A percentile compares a stretch with the other conserved stretches of the same genome.
Conservation (phyloP, 2,329 filamentous ascomycete genomes). For the Plenodomus tracheiphilus region DNA sequence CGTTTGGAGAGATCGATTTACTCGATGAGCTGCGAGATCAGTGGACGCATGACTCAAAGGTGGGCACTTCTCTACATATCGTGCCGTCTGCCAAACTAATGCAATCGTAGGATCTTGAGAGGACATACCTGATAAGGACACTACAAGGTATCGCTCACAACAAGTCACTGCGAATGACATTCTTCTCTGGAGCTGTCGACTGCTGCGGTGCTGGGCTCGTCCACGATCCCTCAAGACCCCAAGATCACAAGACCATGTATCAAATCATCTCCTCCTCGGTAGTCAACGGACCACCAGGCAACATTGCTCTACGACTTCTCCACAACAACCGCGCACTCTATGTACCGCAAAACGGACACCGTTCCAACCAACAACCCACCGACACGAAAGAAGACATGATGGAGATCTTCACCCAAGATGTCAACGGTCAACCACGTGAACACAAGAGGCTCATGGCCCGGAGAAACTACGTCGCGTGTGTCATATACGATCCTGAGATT, state of each 20-base stretch:
- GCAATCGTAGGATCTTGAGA: slow-evolving; percentile 72
- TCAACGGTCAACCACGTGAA: slow-evolving; percentile 79
- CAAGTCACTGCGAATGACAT: slow-evolving; percentile 95
- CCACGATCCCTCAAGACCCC: slow-evolving; percentile 88
- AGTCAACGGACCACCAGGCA: slow-evolving; percentile 82
- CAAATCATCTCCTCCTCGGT: slow-evolving; percentile 93
- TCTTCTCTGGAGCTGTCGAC: slow-evolving; percentile 91
- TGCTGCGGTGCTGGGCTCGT: slow-evolving; percentile 89
- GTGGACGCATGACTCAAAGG: slow-evolving; percentile 97
- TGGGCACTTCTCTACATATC: slow-evolving; percentile 33
- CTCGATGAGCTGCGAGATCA: slow-evolving; percentile 93
- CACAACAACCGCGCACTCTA: slow-evolving; percentile 94
- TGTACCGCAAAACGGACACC: slow-evolving; percentile 83
- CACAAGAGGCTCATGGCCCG: slow-evolving; percentile 91
- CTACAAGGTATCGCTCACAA: slow-evolving; percentile 94
- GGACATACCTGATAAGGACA: slow-evolving; percentile 94
- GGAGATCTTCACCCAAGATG: slow-evolving; percentile 97
- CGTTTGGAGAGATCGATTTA: slow-evolving; percentile 94
- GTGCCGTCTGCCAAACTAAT: slow-evolving; percentile 8
- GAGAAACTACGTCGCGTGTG: slow-evolving; percentile 87
- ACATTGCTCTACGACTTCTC: slow-evolving; percentile 90
- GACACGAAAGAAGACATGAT: slow-evolving; percentile 99
- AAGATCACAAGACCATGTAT: slow-evolving; percentile 99
- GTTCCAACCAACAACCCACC: slow-evolving; percentile 68
- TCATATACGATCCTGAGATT: slow-evolving; percentile 90